Evolutionary conservation across 2,329 filamentous ascomycete genomes (phyloP).

Genomic region (Bipolaris gigantea): DNA sequence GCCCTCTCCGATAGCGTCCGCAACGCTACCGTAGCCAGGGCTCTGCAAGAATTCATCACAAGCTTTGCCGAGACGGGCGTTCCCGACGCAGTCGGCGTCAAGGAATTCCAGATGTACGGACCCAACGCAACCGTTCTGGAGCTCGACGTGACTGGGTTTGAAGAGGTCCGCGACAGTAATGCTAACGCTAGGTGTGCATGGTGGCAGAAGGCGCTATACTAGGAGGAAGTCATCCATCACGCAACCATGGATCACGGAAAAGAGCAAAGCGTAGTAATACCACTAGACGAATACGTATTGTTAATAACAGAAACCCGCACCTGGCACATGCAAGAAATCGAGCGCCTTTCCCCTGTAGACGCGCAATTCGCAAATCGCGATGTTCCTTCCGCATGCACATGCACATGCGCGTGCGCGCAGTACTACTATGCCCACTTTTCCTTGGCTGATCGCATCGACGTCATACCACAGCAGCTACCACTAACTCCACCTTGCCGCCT

Average conservation of each 20-base stretch:
- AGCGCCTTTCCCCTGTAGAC: not conserved
- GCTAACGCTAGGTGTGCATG: constrained; percentile 55
- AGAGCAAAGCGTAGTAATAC: not conserved
- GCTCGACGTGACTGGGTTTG: constrained; percentile 49
- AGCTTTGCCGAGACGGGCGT: constrained; percentile 47
- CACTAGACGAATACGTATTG: not conserved
- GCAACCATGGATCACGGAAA: not conserved
- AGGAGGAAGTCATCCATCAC: constrained; percentile 2
- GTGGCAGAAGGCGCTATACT: constrained; percentile 56
- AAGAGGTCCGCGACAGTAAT: constrained; percentile 49
- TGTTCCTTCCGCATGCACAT: not conserved
- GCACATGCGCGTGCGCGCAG: not conserved
- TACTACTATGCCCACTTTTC: constrained; percentile 7
- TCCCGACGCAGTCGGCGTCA: constrained; percentile 45
- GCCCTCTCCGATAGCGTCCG: constrained; percentile 16
- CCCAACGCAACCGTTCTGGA: constrained; percentile 48
- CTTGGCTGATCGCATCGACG: constrained; percentile 26
- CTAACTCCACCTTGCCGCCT: constrained; percentile 8
- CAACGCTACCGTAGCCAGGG: constrained; percentile 46
- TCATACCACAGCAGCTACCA: constrained; percentile 19
- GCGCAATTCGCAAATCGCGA: constrained; percentile 5
- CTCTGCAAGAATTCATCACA: constrained; percentile 52
- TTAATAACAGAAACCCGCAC: not conserved
- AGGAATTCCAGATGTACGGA: constrained; percentile 54
- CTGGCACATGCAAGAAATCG: not conserved